Conservation (phyloP, 768 basidiomycete genomes). For the Rhizopogon sp. region DNA sequence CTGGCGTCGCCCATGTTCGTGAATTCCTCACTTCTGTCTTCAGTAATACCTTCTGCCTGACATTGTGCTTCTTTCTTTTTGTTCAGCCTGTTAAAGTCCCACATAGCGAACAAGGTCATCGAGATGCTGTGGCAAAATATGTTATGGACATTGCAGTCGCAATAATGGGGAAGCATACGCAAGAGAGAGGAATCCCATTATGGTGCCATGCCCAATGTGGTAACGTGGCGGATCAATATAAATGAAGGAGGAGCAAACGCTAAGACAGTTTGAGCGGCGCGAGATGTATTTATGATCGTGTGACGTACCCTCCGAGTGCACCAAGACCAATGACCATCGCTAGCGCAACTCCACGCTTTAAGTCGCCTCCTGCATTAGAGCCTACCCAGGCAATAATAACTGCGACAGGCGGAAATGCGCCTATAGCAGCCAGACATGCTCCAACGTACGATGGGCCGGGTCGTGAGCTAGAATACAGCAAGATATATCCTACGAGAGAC, state of each 20-base stretch:
- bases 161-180: slow-evolving; percentile 12
- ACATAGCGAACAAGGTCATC: slow-evolving; percentile 39
- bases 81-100: slow-evolving; percentile 45
- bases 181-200: slow-evolving; percentile 29
- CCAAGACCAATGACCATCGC: slow-evolving; percentile 51
- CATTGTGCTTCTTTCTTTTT: slow-evolving; percentile 43
- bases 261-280: slow-evolving; percentile 3
- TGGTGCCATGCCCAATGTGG: slow-evolving; percentile 31
- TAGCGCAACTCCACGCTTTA: slow-evolving; percentile 45
- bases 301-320: slow-evolving; percentile 45
- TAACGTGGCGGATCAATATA: slow-evolving; percentile 34
- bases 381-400: slow-evolving; percentile 51
- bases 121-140: slow-evolving; percentile 35
- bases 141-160: slow-evolving; percentile 13
- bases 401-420: slow-evolving; percentile 45
- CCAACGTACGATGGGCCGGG: slow-evolving; percentile 36
- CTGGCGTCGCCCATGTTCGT: slow-evolving; percentile 46
- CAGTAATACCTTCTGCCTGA: slow-evolving; percentile 36
- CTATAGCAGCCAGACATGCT: slow-evolving; percentile 45
- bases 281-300: slow-evolving; percentile 26
- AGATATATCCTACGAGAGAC: slow-evolving; percentile 48
- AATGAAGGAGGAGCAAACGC: slow-evolving; percentile 40
- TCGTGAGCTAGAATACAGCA: slow-evolving; percentile 33
- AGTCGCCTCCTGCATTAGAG: slow-evolving; percentile 51
- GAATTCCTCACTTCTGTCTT: slow-evolving; percentile 35